Evolutionary conservation across 148 eudicot genomes (phyloP).

Genomic region (Amaranthus palmeri): DNA sequence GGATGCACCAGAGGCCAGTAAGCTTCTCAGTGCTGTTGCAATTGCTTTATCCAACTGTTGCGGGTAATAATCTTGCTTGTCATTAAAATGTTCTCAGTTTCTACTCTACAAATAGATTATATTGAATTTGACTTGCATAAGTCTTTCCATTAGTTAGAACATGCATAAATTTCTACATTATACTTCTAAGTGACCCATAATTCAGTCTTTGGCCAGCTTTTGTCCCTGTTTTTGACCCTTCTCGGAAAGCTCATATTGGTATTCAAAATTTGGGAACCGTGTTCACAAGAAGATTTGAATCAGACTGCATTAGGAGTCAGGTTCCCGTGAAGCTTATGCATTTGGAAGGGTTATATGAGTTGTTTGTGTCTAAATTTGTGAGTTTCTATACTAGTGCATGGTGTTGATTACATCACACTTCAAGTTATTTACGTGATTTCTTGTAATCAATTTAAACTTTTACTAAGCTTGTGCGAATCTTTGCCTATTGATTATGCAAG

Average conservation of each 20-base stretch:
- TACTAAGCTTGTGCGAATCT: conserved; percentile 9
- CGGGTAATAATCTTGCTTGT: conserved; percentile 43
- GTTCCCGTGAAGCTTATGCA: conserved; percentile 97
- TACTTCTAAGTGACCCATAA: conserved; percentile 9
- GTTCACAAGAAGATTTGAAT: conserved; percentile 93
- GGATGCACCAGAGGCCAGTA: conserved; percentile 97
- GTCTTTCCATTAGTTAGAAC: not conserved
- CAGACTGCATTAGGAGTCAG: conserved; percentile 89
- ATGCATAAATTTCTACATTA: not conserved
- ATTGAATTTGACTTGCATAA: not conserved
- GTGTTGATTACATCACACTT: not conserved
- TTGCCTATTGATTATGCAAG: conserved; percentile 38
- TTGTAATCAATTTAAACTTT: not conserved
- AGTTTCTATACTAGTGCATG: conserved; percentile 30
- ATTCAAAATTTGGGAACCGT: conserved; percentile 95
- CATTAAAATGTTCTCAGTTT: not conserved
- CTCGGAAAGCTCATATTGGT: conserved; percentile 88
- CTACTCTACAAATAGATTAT: not conserved
- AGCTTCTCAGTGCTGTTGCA: conserved; percentile 94
- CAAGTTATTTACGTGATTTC: not conserved
- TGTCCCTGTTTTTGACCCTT: conserved; percentile 95
- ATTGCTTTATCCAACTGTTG: conserved; percentile 89
- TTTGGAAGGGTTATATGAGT: conserved; percentile 90
- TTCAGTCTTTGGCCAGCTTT: conserved; percentile 96
- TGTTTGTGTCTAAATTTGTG: conserved; percentile 92